Conservation (phyloP, 1,284 basidiomycete species). For the Testicularia cyperi region DNA sequence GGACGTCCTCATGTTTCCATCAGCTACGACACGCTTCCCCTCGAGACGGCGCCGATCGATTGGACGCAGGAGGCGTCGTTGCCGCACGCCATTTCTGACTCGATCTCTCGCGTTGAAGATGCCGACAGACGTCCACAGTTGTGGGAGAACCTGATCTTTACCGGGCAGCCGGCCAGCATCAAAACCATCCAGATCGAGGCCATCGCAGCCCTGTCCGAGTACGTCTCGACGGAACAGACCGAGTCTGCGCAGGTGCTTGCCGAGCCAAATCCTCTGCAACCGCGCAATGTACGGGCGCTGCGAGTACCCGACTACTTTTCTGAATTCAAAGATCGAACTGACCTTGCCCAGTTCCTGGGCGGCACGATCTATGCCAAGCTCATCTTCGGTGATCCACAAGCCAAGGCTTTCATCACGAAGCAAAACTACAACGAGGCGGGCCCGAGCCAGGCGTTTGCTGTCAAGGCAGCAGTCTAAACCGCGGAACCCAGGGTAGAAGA, state of each 20-base stretch:
- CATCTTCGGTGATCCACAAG: constrained; percentile 51
- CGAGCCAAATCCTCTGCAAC: constrained; percentile 49
- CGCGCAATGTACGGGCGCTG: constrained; percentile 48
- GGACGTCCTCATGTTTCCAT: neutral
- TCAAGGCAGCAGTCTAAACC: constrained; percentile 15
- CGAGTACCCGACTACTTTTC: constrained; percentile 58
- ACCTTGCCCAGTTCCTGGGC: constrained; percentile 55
- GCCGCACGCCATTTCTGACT: constrained; percentile 33
- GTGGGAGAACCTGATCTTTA: constrained; percentile 56
- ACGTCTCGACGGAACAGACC: constrained; percentile 36
- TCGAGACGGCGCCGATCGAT: constrained; percentile 10
- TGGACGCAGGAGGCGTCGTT: constrained; percentile 29
- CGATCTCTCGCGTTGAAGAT: constrained; percentile 39
- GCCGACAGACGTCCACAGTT: constrained; percentile 44
- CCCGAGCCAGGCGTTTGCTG: constrained; percentile 35
- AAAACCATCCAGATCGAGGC: constrained; percentile 45
- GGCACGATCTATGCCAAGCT: constrained; percentile 58
- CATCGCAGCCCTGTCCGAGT: constrained; percentile 30
- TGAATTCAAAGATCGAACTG: constrained; percentile 57
- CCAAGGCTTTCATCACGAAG: constrained; percentile 53
- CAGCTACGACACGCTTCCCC: constrained; percentile 18
- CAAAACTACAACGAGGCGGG: constrained; percentile 56
- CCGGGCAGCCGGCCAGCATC: constrained; percentile 44
- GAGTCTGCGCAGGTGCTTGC: constrained; percentile 46
- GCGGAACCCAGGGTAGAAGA: too few relatives aligned